Base-by-base conservation (phyloP, 345 rosid genomes). In the Eucalyptus leucophloia region DNA sequence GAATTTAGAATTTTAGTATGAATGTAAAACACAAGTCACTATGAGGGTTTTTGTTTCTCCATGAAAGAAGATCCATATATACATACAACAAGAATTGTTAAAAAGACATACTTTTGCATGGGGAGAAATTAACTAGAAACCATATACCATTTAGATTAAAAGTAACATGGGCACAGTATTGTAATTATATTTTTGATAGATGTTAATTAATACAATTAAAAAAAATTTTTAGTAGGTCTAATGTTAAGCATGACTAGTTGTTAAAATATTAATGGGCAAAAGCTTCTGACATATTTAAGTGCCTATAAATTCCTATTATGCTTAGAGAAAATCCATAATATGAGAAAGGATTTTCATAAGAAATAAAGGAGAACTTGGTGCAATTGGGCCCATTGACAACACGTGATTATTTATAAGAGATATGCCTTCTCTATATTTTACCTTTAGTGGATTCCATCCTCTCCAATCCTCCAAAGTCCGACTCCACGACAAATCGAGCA, bases 141-240 rank as follows among this genome's bases (percentile, higher is more conserved):
- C 26, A 72, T 34, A 34, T 4, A 69, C 40, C 4, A 72, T 34
- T 34, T 72, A 14, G 45, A 72, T 5, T 10, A 32, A 67, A 9
- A 2, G 0, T 37, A 10, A 72, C 1, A 34, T 72, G 0, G 26
- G 13, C 44, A 18, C 1, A 18, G 0, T 34, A 72, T 34, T 9
- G 45, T 10, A 34, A 9, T 19, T 34, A 37, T 72, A 72, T 9
- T 5, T 17, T 30, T 15, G 5, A 34, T 32, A 34, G 24, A 69
- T 34, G 12, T 69, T 37, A 34, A 69, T 69, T 69, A 5, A 18
- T 32, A 37, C 5, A 1, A 42, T 18, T 69, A 7, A 18, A 69
- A 67, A 9, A 16, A 3, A 0, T 4, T 21, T 12, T 13, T 34
- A 34, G 42, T 4, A 67, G 3, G 40, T 69, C 4, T 34, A 0